Conservation (phyloP, 208 protist species). For the Naegleria fowleri region DNA sequence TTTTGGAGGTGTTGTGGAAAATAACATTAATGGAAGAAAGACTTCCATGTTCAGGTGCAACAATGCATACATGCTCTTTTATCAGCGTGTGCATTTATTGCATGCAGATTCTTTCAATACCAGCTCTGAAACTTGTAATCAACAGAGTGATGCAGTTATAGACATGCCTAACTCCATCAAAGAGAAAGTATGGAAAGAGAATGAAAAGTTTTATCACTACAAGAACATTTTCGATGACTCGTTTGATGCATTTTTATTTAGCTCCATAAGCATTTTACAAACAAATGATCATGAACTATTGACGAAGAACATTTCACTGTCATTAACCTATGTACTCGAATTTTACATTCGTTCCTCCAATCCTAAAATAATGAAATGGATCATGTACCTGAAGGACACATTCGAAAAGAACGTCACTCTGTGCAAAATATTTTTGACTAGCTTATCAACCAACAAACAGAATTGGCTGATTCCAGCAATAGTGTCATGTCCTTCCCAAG, state of each 20-base stretch:
- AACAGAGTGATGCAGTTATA: background rate
- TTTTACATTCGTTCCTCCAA: background rate
- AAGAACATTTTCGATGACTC: background rate
- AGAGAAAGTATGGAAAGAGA: background rate
- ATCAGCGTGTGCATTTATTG: slow-evolving; percentile 13
- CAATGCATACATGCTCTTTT: slow-evolving; percentile 47
- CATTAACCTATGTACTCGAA: background rate
- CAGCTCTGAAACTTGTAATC: background rate
- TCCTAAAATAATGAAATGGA: background rate
- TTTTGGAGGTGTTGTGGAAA: slow-evolving; percentile 21
- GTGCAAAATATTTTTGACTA: background rate
- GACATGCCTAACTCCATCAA: background rate
- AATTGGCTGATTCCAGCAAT: background rate
- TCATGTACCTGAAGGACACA: background rate
- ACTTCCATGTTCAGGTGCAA: background rate
- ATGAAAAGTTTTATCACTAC: background rate
- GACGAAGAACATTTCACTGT: background rate
- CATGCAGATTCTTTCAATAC: background rate
- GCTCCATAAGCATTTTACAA: background rate
- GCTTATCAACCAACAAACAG: background rate
- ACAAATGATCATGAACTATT: background rate
- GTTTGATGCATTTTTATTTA: background rate
- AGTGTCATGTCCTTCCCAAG: background rate
- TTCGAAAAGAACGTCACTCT: background rate
- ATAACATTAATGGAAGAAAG: background rate